Evolutionary conservation across 2,329 filamentous ascomycete genomes (phyloP), one percentile per base, ranked within the genome.

Genomic region (Cryphonectria japonica): DNA sequence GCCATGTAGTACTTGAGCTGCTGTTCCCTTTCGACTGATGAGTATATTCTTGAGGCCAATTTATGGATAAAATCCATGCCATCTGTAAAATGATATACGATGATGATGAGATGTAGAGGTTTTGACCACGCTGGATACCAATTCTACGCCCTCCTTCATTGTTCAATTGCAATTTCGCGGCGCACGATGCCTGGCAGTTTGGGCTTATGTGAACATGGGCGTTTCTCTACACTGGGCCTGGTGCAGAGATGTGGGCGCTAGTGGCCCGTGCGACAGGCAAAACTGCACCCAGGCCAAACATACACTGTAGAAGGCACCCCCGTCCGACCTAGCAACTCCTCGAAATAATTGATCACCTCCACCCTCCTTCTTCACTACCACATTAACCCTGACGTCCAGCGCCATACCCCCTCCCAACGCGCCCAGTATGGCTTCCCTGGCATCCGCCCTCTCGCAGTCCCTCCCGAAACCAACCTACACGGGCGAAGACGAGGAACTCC

Each of bases 391-490:
- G 26, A 29, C 54, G 46, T 43, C 41, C 63, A 52, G 59, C 66
- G 50, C 63, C 66, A 43, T 54, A 59, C 66, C 11, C 16, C 11
- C 11, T 39, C 32, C 34, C 66, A 46, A 13, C 34, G 19, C 73
- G 67, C 37, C 76, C 75, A 80, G 71, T 73, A 93, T 93, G 90
- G 84, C 90, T 71, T 91, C 90, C 72, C 86, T 93, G 78, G 87
- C 87, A 75, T 86, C 89, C 71, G 93, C 93, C 71, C 87, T 98
- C 60, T 90, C 93, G 74, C 89, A 90, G 78, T 91, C 93, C 70
- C 86, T 98, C 60, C 95, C 95, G 3, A 95, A 95, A 80, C 95
- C 95, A 22, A 95, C 93, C 82, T 97, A 98, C 79, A 93, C 91
- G 5, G 94, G 93, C 76, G 93, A 97, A 79, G 91, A 97, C 79